Evolutionary conservation across 2,329 filamentous ascomycete species (phyloP).

Genomic region (Scopulariopsis brevicaulis): DNA sequence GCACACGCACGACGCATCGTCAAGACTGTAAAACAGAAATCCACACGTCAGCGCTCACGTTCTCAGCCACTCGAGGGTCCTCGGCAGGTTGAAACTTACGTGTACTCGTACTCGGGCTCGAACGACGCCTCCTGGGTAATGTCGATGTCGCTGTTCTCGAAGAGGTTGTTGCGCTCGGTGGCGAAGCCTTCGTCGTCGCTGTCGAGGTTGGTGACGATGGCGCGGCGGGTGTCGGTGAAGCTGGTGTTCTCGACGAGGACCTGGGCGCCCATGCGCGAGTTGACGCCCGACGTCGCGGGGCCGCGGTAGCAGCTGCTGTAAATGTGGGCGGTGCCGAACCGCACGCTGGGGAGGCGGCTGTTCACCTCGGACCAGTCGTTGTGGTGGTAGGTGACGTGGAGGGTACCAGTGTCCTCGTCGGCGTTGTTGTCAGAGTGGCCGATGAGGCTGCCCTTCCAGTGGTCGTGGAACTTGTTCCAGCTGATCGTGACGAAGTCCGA

Average conservation of each 20-base stretch:
- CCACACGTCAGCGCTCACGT: conserved; percentile 12
- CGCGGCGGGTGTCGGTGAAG: conserved; percentile 30
- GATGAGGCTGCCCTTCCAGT: conserved; percentile 45
- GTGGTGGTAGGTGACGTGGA: conserved; percentile 48
- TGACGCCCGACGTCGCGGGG: conserved; percentile 33
- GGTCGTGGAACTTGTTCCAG: conserved; percentile 29
- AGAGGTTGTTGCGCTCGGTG: conserved; percentile 30
- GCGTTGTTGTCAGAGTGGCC: conserved; percentile 49
- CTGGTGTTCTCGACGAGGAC: conserved; percentile 40
- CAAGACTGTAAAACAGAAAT: conserved; percentile 14
- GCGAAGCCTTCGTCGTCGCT: conserved; percentile 30
- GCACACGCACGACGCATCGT: conserved; percentile 11
- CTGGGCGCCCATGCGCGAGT: conserved; percentile 39
- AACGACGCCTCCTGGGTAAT: conserved; percentile 20
- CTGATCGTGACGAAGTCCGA: conserved; percentile 30
- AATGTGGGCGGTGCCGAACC: conserved; percentile 49
- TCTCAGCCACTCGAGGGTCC: not conserved
- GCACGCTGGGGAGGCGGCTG: conserved; percentile 45
- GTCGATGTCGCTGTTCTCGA: conserved; percentile 20
- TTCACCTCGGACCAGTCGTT: conserved; percentile 51
- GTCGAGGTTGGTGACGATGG: conserved; percentile 27
- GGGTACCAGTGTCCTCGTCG: conserved; percentile 43
- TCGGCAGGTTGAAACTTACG: conserved; percentile 2
- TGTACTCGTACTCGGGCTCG: conserved; percentile 20
- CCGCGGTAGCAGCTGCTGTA: conserved; percentile 30